Base-by-base conservation (phyloP, 345 rosid genomes). In the Salix exigua region DNA sequence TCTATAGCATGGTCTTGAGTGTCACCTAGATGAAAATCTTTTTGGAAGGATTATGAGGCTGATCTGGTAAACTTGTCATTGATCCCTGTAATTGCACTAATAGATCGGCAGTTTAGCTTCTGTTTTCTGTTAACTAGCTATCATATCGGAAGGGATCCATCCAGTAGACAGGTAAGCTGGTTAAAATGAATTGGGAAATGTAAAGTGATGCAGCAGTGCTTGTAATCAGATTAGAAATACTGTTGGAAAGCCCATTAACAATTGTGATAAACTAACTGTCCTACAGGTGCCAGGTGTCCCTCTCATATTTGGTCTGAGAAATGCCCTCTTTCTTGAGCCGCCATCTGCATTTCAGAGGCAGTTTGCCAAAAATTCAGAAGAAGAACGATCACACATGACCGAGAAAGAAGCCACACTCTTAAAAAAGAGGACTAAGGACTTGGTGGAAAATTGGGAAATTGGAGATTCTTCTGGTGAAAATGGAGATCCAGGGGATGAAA, bases 251-350 rank as follows among this genome's bases (percentile, higher is more conserved):
- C 7, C 28, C 26, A 37, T 50, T 66, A 16, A 21, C 19, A 23
- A 33, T 42, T 64, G 17, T 30, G 76, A 2, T 66, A 66, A 72
- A 25, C n/a, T 71, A 19, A 38, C 69, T 75, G 13, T 42, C 70
- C 18, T 82, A 78, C 87, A 96, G 99, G 86, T 92, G 42, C 89
- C 94, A 40, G 89, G 88, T 53, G 97, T 87, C 75, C 99, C 99
- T 68, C 89, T 91, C 73, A 68, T 96, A 76, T 93, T 70, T 85
- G 95, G 91, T 12, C 73, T 96, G 66, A 88, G 95, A 75, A 94
- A 91, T 68, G 80, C 88, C 62, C 90, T 96, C 66, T 89, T 89
- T 71, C 92, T 96, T 61, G 93, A 92, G 80, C 87, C 83, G 77
- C 98, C 97, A 28, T 93, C 99, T 72, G 75, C 88, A 72, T 82